Conservation (phyloP, 2,329 filamentous ascomycete genomes). For the Beauveria sp. region DNA sequence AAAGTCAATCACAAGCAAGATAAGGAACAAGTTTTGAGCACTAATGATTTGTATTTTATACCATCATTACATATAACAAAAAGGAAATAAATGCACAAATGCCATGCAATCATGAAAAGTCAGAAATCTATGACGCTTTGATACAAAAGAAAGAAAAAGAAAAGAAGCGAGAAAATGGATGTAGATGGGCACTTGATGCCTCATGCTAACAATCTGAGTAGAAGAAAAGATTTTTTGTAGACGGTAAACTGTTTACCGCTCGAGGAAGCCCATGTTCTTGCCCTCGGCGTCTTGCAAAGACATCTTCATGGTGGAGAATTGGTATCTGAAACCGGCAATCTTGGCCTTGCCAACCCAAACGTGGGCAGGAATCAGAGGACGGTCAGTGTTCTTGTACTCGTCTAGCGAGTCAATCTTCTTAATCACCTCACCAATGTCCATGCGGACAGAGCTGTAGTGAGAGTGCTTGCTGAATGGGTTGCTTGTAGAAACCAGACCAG, state of each 20-base stretch:
- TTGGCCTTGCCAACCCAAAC: constrained; percentile 12
- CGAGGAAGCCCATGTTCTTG: constrained; percentile 11
- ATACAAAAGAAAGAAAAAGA: constrained; percentile 9
- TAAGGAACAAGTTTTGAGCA: constrained; percentile 2
- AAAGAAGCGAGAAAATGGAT: neutral
- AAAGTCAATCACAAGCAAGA: neutral
- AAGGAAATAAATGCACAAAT: constrained; percentile 10
- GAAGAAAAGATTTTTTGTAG: neutral
- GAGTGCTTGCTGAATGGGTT: constrained; percentile 10
- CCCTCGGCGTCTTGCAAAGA: constrained; percentile 8
- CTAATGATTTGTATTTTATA: constrained; percentile 12
- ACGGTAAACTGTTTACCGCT: constrained; percentile 9
- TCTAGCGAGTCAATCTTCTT: constrained; percentile 11
- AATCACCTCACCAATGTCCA: constrained; percentile 12
- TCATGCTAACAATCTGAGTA: constrained; percentile 5
- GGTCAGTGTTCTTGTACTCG: constrained; percentile 9
- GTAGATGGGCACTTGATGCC: constrained; percentile 5
- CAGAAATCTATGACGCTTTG: constrained; percentile 12
- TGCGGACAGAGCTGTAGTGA: constrained; percentile 13
- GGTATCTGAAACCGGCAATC: constrained; percentile 12
- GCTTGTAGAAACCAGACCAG: neutral
- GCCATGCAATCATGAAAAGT: constrained; percentile 10
- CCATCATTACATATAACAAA: constrained; percentile 12
- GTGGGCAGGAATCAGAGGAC: constrained; percentile 10
- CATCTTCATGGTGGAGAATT: constrained; percentile 12